phyloP scores from a whole-genome alignment of 768 basidiomycete genomes.

The Rhodotorula kratochvilovae region DNA sequence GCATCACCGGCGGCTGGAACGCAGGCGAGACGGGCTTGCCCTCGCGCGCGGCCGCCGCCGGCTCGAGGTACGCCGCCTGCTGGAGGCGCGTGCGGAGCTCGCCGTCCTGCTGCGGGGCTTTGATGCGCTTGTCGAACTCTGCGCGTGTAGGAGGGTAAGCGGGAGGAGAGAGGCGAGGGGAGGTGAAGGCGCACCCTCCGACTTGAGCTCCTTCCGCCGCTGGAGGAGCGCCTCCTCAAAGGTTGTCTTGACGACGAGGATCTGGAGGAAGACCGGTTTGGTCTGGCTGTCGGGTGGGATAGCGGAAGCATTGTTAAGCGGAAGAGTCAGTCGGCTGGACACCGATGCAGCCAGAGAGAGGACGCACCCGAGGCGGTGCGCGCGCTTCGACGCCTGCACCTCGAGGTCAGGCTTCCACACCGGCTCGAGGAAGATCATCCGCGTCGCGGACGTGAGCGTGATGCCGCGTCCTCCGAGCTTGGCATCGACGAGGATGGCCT shows the following conservation, averaged over 20 bases:
- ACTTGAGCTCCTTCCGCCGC: slow-evolving; percentile 12
- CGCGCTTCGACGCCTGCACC: slow-evolving; percentile 33
- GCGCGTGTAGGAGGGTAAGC: not conserved
- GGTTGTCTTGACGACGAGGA: slow-evolving; percentile 28
- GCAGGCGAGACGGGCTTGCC: not conserved
- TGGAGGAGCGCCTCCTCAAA: slow-evolving; percentile 30
- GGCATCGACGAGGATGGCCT: slow-evolving; percentile 36
- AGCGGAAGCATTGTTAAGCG: too few relatives aligned
- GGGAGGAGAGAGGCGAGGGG: not conserved
- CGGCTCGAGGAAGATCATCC: slow-evolving; percentile 32
- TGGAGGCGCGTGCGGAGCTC: slow-evolving; percentile 17
- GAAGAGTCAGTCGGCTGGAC: not conserved
- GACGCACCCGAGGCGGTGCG: slow-evolving; percentile 34
- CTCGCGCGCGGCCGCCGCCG: not conserved
- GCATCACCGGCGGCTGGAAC: slow-evolving; percentile 5
- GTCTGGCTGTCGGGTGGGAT: slow-evolving; percentile 4
- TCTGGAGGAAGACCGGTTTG: slow-evolving; percentile 19
- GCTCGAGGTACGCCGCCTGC: slow-evolving; percentile 29
- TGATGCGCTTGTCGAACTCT: slow-evolving; percentile 30
- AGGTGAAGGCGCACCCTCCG: slow-evolving; percentile 6
- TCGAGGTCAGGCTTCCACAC: slow-evolving; percentile 34
- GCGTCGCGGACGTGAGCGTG: slow-evolving; percentile 14
- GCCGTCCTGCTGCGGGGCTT: slow-evolving; percentile 28
- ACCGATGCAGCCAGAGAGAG: not conserved
- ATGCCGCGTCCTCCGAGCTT: slow-evolving; percentile 34